These are phyloP conservation scores for Aspergillus sparsus DNA, from an alignment of 495 filamentous ascomycete genomes.

Conservation along the genomic window DNA sequence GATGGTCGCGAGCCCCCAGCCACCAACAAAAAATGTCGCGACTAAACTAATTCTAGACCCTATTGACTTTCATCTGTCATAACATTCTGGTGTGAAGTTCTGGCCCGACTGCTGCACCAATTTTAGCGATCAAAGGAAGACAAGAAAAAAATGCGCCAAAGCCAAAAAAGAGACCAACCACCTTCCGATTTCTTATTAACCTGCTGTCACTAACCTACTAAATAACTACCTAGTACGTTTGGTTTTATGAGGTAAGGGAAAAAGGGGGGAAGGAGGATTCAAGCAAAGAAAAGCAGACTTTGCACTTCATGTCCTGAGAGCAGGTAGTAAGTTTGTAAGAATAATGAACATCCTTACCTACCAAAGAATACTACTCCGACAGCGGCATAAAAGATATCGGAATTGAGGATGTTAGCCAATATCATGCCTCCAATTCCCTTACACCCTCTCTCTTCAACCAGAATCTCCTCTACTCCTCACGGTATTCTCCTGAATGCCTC, in stretches of 20 bases:
- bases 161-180: slow-evolving; percentile 7
- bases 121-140: slow-evolving; percentile 16
- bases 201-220: too few species aligned
- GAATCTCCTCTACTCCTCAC: slow-evolving; percentile 4
- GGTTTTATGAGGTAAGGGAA: too few species aligned
- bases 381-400: not conserved
- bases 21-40: slow-evolving; percentile 14
- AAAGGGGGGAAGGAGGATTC: too few species aligned
- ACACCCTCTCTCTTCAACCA: not conserved
- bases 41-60: slow-evolving; percentile 18
- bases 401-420: not conserved
- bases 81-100: slow-evolving; percentile 17
- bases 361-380: too few species aligned
- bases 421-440: not conserved
- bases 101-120: slow-evolving; percentile 23
- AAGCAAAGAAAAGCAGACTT: too few species aligned
- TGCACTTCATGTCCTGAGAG: too few species aligned
- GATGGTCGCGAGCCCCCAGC: slow-evolving; percentile 14
- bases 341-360: too few species aligned
- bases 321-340: too few species aligned
- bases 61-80: slow-evolving; percentile 10
- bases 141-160: not conserved
- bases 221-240: too few species aligned
- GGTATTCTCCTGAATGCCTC: slow-evolving; percentile 11
- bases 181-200: not conserved